phyloP scores from a whole-genome alignment of 192 early-diverging fungal genomes.

The Umbelopsis sp. region DNA sequence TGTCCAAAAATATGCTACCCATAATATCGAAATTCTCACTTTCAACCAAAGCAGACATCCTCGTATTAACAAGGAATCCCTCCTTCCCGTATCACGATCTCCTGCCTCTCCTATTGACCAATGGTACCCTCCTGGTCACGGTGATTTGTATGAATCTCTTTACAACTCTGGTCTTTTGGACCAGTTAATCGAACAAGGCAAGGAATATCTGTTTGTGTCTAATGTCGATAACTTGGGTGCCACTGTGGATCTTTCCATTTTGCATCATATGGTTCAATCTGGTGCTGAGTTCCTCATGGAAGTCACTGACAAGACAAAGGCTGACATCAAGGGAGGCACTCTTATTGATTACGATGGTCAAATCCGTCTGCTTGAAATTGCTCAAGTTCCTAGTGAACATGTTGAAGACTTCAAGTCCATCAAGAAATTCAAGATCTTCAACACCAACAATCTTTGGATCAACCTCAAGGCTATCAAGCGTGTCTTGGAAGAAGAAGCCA shows the following conservation, averaged over 20 bases:
- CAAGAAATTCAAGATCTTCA: slow-evolving; percentile 99
- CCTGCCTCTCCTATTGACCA: slow-evolving; percentile 69
- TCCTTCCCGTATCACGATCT: slow-evolving; percentile 78
- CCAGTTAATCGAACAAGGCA: slow-evolving; percentile 89
- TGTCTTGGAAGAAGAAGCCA: slow-evolving; percentile 73
- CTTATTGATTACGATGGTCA: slow-evolving; percentile 96
- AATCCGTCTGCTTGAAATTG: slow-evolving; percentile 94
- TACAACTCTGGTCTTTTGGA: slow-evolving; percentile 94
- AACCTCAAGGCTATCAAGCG: slow-evolving; percentile 86
- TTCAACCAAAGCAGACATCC: slow-evolving; percentile 98
- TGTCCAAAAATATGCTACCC: slow-evolving; percentile 95
- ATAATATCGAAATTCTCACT: slow-evolving; percentile 91
- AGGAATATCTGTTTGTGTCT: slow-evolving; percentile 98
- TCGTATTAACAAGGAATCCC: slow-evolving; percentile 90
- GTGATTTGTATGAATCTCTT: slow-evolving; percentile 96
- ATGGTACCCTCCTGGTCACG: slow-evolving; percentile 98
- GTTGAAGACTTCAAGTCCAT: slow-evolving; percentile 99
- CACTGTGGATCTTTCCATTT: slow-evolving; percentile 91
- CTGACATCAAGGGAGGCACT: slow-evolving; percentile 99
- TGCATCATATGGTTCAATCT: slow-evolving; percentile 87
- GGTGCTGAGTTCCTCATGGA: slow-evolving; percentile 98
- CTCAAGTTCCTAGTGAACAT: slow-evolving; percentile 96
- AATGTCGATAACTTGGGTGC: slow-evolving; percentile 99
- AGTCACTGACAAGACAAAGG: slow-evolving; percentile 99
- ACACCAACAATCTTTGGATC: slow-evolving; percentile 94